phyloP scores from a whole-genome alignment of 1,284 basidiomycete genomes.

The Leccinum pachyderme region DNA sequence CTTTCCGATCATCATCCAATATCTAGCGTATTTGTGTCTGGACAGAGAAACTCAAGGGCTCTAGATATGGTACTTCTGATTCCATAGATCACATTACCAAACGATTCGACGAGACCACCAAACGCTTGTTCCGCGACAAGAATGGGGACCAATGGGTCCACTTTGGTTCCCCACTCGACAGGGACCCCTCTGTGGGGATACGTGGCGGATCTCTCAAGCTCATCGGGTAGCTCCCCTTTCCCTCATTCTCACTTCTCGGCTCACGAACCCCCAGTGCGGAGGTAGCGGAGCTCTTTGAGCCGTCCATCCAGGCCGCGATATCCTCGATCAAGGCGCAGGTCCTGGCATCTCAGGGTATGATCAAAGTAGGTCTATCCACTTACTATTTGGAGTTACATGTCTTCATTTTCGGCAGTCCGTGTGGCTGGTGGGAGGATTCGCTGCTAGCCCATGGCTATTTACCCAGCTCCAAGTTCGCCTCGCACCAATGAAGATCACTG shows the following conservation, averaged over 20 bases:
- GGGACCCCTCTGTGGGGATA: conserved; percentile 65
- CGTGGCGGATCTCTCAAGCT: conserved; percentile 68
- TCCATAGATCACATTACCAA: conserved; percentile 70
- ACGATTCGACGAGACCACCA: conserved; percentile 77
- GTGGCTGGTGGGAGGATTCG: conserved; percentile 78
- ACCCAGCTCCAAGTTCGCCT: conserved; percentile 68
- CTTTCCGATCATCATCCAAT: neutral
- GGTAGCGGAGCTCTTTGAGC: conserved; percentile 72
- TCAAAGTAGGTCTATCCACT: conserved; percentile 46
- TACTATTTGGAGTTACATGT: neutral
- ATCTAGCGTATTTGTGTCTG: conserved; percentile 8
- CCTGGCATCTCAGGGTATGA: conserved; percentile 59
- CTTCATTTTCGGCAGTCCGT: conserved; percentile 48
- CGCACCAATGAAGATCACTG: conserved; percentile 50
- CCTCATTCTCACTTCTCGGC: conserved; percentile 7
- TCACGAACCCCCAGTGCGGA: conserved; percentile 39
- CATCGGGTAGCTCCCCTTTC: conserved; percentile 48
- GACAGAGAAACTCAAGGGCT: conserved; percentile 66
- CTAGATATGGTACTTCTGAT: conserved; percentile 66
- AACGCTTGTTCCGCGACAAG: conserved; percentile 68
- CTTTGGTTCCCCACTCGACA: conserved; percentile 77
- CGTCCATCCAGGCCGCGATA: conserved; percentile 69
- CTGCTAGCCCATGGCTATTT: conserved; percentile 76
- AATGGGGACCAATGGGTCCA: conserved; percentile 66
- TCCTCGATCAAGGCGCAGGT: conserved; percentile 69